phyloP scores from a whole-genome alignment of 1,139 yeast species.

The Geotrichum carabidarum region DNA sequence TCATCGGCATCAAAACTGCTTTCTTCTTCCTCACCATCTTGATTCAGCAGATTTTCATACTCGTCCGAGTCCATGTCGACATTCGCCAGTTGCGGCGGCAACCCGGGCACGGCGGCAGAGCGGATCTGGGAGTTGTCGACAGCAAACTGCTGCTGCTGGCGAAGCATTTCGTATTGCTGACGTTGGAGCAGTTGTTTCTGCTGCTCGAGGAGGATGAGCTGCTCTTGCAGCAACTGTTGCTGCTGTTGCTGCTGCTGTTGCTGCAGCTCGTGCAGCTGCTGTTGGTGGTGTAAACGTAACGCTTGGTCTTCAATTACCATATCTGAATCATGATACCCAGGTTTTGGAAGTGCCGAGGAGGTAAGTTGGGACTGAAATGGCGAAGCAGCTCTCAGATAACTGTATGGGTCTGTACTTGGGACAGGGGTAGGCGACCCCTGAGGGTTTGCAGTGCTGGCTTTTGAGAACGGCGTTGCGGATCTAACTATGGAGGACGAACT shows the following conservation, averaged over 20 bases:
- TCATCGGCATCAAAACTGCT: slow-evolving; percentile 7
- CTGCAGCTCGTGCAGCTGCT: neutral
- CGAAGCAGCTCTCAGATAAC: too few relatives aligned
- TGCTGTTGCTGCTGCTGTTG: neutral
- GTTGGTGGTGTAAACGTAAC: neutral
- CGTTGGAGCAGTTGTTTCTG: neutral
- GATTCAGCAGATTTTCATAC: slow-evolving; percentile 3
- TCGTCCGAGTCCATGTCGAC: slow-evolving; percentile 10
- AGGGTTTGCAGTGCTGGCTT: too few relatives aligned
- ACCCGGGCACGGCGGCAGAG: too few relatives aligned
- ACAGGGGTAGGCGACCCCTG: too few relatives aligned
- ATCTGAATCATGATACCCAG: neutral
- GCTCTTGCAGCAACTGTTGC: neutral
- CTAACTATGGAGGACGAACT: too few relatives aligned
- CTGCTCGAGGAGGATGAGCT: neutral
- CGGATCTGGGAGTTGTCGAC: neutral
- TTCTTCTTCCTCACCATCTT: slow-evolving; percentile 2
- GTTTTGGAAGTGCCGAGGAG: too few relatives aligned
- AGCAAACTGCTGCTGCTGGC: neutral
- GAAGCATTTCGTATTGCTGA: neutral
- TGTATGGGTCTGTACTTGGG: too few relatives aligned
- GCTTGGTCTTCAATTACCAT: slow-evolving; percentile 6
- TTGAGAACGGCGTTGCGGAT: too few relatives aligned
- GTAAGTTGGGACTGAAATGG: too few relatives aligned
- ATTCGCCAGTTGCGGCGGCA: too few relatives aligned